These are phyloP conservation scores for Prunus salicina DNA, from an alignment of 306 rosid species.

Conservation along the genomic window DNA sequence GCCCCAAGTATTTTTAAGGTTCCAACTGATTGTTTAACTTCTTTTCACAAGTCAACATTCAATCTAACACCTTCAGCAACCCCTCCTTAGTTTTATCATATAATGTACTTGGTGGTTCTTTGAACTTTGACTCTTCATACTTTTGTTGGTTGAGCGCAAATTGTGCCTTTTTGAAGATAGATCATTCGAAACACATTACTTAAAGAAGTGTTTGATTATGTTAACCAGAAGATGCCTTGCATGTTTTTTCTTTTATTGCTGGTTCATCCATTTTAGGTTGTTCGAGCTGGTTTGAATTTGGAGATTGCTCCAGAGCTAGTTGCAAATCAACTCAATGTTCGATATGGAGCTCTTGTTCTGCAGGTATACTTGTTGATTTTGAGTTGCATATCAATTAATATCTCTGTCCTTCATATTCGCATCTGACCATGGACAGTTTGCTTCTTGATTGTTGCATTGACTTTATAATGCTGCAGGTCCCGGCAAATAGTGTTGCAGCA, in stretches of 20 bases:
- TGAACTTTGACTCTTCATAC: neutral
- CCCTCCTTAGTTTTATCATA: neutral
- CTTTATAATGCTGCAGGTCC: slow-evolving; percentile 51
- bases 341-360: slow-evolving; percentile 86
- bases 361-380: slow-evolving; percentile 41
- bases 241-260: neutral
- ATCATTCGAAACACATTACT: neutral
- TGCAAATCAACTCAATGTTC: slow-evolving; percentile 86
- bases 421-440: neutral
- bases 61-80: neutral
- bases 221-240: neutral
- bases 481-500: slow-evolving; percentile 75
- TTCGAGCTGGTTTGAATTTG: slow-evolving; percentile 79
- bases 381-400: neutral
- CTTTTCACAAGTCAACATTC: neutral
- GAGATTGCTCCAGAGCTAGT: slow-evolving; percentile 83
- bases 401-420: neutral
- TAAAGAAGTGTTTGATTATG: neutral
- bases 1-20: neutral
- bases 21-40: neutral
- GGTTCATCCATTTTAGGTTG: slow-evolving; percentile 48
- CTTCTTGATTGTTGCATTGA: slow-evolving; percentile 6
- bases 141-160: neutral
- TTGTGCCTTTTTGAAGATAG: neutral
- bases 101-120: neutral